Evolutionary conservation across 225 moss, liverwort and hornwort genomes (phyloP).

Genomic region (Marchantia paleacea): DNA sequence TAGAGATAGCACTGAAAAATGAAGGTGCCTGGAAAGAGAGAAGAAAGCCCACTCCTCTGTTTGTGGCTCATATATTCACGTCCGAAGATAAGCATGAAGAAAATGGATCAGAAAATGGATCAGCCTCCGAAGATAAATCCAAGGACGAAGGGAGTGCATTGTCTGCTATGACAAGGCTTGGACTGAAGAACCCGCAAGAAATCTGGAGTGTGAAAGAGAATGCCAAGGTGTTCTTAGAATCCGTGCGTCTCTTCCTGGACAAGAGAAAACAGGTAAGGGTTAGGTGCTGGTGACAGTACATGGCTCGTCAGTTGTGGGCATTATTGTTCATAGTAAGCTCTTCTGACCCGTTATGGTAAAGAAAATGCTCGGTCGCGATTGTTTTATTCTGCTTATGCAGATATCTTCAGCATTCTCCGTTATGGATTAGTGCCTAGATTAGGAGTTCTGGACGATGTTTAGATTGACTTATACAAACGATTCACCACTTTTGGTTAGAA

Average conservation of each 20-base stretch:
- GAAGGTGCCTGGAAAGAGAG: constrained; percentile 97
- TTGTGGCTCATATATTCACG: constrained; percentile 61
- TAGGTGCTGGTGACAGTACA: not conserved
- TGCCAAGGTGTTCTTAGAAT: constrained; percentile 73
- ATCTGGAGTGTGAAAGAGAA: constrained; percentile 82
- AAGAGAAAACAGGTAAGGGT: constrained; percentile 61
- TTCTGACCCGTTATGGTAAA: not conserved
- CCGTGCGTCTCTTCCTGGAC: constrained; percentile 62
- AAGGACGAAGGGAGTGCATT: constrained; percentile 40
- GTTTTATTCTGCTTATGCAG: not conserved
- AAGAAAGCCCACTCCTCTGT: constrained; percentile 73
- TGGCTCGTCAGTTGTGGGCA: not conserved
- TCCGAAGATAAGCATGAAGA: constrained; percentile 33
- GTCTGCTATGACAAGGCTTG: constrained; percentile 66
- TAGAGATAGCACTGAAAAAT: constrained; percentile 79
- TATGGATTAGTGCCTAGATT: not conserved
- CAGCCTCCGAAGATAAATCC: not conserved
- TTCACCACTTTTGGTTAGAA: too few species aligned
- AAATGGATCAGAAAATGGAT: constrained; percentile 25
- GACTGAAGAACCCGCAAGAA: constrained; percentile 82
- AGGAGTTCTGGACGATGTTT: too few species aligned
- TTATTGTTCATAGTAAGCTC: not conserved
- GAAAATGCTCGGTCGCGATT: not conserved
- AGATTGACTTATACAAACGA: too few species aligned
- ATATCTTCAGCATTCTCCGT: not conserved